Evolutionary conservation across 2,329 filamentous ascomycete genomes (phyloP).

Genomic region (Stagonosporopsis vannaccii): DNA sequence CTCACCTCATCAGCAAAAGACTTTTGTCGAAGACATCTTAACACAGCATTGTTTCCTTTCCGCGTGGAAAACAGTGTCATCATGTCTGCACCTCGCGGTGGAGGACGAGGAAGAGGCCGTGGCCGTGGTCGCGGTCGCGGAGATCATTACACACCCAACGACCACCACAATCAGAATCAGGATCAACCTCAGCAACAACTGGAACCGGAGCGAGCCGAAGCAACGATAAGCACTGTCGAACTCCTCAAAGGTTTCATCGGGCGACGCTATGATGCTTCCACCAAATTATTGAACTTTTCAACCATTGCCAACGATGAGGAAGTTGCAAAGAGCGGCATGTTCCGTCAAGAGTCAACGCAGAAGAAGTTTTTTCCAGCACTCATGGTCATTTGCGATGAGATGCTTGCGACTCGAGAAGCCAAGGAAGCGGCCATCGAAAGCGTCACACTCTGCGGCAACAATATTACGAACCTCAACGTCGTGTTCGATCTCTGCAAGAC

Average conservation of each 20-base stretch:
- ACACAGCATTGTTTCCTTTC: background rate
- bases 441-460: constrained; percentile 82
- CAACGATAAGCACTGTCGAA: constrained; percentile 55
- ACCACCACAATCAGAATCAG: constrained; percentile 17
- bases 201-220: constrained; percentile 60
- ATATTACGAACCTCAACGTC: constrained; percentile 73
- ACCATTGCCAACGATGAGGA: constrained; percentile 74
- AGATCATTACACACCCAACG: constrained; percentile 23
- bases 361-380: constrained; percentile 91
- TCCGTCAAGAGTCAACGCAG: constrained; percentile 72
- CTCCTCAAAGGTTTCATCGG: constrained; percentile 75
- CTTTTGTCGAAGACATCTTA: background rate
- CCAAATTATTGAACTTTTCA: constrained; percentile 85
- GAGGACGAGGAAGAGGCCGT: constrained; percentile 27
- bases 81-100: constrained; percentile 24
- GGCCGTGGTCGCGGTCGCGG: constrained; percentile 33
- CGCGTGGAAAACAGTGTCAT: background rate
- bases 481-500: constrained; percentile 79
- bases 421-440: constrained; percentile 82
- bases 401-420: constrained; percentile 74
- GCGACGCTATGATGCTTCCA: constrained; percentile 73
- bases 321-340: constrained; percentile 77
- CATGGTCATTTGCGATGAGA: constrained; percentile 82
- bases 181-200: constrained; percentile 78
- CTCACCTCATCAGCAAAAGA: background rate